These are phyloP conservation scores for Beta macrorhiza DNA, from an alignment of 179 eudicot species.

Conservation along the genomic window DNA sequence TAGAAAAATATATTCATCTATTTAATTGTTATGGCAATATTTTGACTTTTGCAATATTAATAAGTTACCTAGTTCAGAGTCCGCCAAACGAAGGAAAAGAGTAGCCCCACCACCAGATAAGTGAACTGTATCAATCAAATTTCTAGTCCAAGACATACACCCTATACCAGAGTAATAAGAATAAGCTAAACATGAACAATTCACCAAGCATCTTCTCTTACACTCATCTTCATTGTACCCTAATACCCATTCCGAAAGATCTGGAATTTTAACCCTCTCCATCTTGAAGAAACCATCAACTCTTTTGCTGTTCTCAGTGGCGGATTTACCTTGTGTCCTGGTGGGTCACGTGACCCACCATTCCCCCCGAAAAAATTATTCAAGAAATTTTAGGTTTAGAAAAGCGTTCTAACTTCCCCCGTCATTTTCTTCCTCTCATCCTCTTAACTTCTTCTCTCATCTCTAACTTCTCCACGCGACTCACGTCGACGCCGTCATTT, in stretches of 20 bases:
- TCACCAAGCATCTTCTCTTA: background rate
- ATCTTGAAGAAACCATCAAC: constrained; percentile 32
- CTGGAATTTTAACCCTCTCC: constrained; percentile 36
- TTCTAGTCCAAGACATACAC: constrained; percentile 25
- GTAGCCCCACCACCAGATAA: constrained; percentile 1
- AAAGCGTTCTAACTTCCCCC: no score
- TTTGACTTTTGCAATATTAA: background rate
- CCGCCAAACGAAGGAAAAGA: constrained; percentile 19
- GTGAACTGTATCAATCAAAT: constrained; percentile 17
- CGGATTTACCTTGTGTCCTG: no score
- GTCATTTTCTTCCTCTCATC: no score
- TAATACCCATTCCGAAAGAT: constrained; percentile 11
- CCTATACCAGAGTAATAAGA: constrained; percentile 17
- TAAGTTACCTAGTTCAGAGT: constrained; percentile 20
- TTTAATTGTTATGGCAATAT: no score
- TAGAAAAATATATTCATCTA: no score
- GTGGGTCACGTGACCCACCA: no score
- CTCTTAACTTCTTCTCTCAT: no score
- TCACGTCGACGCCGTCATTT: no score
- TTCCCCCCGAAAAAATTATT: no score
- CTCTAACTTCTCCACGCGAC: no score
- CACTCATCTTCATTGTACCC: background rate
- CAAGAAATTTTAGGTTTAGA: no score
- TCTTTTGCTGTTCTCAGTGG: background rate
- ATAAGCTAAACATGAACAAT: constrained; percentile 21